A percentile compares a stretch with the other conserved stretches of the same genome.
Evolutionary conservation across 2,329 filamentous ascomycete species (phyloP).

Genomic region (Hypoxylon sp.): DNA sequence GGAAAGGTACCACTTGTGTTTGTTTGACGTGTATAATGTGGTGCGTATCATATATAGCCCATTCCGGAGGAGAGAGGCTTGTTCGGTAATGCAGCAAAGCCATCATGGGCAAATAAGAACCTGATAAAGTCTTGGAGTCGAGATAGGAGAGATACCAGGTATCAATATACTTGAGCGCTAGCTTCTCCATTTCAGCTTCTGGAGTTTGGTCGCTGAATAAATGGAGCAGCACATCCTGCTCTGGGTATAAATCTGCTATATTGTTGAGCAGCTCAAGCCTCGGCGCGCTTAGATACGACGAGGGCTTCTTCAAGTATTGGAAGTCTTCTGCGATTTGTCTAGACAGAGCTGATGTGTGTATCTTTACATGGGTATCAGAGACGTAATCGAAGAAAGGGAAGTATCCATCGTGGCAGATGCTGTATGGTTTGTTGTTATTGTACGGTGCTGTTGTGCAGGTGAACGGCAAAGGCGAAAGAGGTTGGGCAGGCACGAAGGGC

Average conservation of each 20-base stretch:
- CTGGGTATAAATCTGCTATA: neutral
- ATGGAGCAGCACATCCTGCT: neutral
- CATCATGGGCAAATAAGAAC: neutral
- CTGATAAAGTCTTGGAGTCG: neutral
- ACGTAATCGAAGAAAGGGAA: neutral
- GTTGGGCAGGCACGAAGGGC: neutral
- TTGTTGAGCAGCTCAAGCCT: neutral
- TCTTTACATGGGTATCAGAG: neutral
- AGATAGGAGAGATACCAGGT: neutral
- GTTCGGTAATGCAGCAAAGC: neutral
- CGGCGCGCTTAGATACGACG: neutral
- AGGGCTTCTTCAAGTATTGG: neutral
- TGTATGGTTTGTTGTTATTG: too few relatives aligned
- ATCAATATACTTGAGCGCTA: neutral
- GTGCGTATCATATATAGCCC: neutral
- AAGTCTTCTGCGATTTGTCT: neutral
- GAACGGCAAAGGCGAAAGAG: too few relatives aligned
- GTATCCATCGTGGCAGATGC: neutral
- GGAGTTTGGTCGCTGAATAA: neutral
- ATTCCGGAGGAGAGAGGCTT: neutral
- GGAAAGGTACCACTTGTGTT: neutral
- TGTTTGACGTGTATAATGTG: neutral
- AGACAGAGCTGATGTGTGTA: neutral
- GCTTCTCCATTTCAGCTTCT: neutral
- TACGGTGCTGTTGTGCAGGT: neutral